A percentile compares a stretch with the other conserved stretches of the same genome.
Evolutionary conservation across 805 yeast species (phyloP).

Genomic region (Kuraishia molischiana): DNA sequence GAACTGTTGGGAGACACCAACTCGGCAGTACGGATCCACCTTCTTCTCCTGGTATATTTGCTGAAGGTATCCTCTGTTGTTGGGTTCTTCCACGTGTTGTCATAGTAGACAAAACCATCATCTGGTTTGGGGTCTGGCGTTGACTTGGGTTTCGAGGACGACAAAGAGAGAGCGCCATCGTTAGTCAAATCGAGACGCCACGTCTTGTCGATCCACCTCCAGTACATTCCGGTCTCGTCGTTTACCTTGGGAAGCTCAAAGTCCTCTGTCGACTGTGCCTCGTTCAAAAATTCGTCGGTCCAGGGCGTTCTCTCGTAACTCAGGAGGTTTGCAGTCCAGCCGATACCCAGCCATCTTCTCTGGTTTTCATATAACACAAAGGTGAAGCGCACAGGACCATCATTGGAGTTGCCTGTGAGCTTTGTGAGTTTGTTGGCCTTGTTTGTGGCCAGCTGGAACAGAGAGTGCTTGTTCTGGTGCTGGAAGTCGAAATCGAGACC

Average conservation of each 20-base stretch:
- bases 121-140: slow-evolving; percentile 66
- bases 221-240: slow-evolving; percentile 58
- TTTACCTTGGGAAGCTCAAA: slow-evolving; percentile 75
- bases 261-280: slow-evolving; percentile 63
- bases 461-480: slow-evolving; percentile 21
- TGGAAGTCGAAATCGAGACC: slow-evolving; percentile 63
- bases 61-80: slow-evolving; percentile 80
- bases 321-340: slow-evolving; percentile 90
- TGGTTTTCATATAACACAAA: slow-evolving; percentile 92
- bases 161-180: slow-evolving; percentile 72
- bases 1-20: slow-evolving; percentile 34
- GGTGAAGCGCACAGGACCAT: slow-evolving; percentile 65
- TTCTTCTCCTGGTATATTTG: slow-evolving; percentile 86
- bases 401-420: slow-evolving; percentile 7
- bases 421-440: slow-evolving; percentile 29
- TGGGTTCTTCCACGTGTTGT: slow-evolving; percentile 92
- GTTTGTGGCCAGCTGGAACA: slow-evolving; percentile 47
- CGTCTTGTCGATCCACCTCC: slow-evolving; percentile 93
- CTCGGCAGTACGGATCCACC: slow-evolving; percentile 96
- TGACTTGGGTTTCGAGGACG: slow-evolving; percentile 47
- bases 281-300: slow-evolving; percentile 94
- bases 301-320: slow-evolving; percentile 93
- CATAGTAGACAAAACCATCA: slow-evolving; percentile 84
- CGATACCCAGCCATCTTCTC: slow-evolving; percentile 95
- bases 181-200: slow-evolving; percentile 89